Evolutionary conservation across 768 basidiomycete species (phyloP).

Genomic region (Pleurotus sapidus): DNA sequence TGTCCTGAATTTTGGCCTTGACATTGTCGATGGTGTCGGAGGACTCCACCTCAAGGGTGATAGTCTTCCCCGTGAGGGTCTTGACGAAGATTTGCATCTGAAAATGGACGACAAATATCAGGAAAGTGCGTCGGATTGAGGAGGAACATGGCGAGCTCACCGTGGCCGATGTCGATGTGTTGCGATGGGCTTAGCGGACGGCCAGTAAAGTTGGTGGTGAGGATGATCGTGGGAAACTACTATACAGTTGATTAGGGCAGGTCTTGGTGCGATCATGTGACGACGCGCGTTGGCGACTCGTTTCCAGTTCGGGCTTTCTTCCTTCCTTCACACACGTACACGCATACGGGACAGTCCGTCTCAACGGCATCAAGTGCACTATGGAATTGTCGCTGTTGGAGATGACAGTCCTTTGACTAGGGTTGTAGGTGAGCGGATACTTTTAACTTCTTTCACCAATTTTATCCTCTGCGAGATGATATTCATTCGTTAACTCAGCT

Average conservation of each 20-base stretch:
- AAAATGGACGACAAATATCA: conserved; percentile 7
- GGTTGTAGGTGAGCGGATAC: no score
- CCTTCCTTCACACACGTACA: background rate
- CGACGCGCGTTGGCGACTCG: conserved; percentile 12
- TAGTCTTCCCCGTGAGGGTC: conserved; percentile 95
- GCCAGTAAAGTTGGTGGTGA: background rate
- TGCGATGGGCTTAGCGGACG: background rate
- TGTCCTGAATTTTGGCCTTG: conserved; percentile 69
- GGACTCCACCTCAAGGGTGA: conserved; percentile 98
- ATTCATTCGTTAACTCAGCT: conserved; percentile 50
- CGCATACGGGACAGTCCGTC: background rate
- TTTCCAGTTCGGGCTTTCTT: background rate
- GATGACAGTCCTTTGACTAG: no score
- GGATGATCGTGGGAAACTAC: conserved; percentile 6
- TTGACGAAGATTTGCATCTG: conserved; percentile 60
- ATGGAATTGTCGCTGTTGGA: no score
- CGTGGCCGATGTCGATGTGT: conserved; percentile 9
- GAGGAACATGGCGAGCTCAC: background rate
- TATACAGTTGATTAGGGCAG: conserved; percentile 35
- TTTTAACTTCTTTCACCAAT: no score
- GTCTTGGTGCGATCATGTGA: conserved; percentile 26
- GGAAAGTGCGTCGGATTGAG: conserved; percentile 1
- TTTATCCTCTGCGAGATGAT: background rate
- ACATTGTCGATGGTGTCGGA: conserved; percentile 97
- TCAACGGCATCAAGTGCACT: no score